A percentile compares a stretch with the other conserved stretches of the same genome.
Conservation (phyloP, 2,329 filamentous ascomycete genomes). For the Teratosphaeria viscida region DNA sequence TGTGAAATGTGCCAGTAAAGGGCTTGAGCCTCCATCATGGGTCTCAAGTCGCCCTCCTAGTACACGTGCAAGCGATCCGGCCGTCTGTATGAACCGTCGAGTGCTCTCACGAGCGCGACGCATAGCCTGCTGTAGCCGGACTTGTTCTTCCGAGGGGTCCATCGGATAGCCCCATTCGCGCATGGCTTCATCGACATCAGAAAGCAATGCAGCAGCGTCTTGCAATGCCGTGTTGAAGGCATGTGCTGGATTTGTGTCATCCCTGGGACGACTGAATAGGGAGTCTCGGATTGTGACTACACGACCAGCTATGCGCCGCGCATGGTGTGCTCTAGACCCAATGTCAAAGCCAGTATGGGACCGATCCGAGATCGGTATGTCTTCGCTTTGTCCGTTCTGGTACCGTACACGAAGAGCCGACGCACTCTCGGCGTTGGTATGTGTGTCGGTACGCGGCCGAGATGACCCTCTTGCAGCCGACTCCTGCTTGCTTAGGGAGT, state of each 20-base stretch:
- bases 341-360: conserved; percentile 26
- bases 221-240: conserved; percentile 22
- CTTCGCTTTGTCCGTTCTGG: conserved; percentile 49
- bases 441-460: conserved; percentile 36
- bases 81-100: conserved; percentile 52
- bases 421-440: conserved; percentile 24
- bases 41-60: conserved; percentile 45
- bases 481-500: conserved; percentile 21
- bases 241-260: conserved; percentile 16
- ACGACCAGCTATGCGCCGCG: conserved; percentile 46
- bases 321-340: conserved; percentile 41
- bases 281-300: conserved; percentile 42
- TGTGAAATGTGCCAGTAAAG: conserved; percentile 16
- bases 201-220: conserved; percentile 34
- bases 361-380: conserved; percentile 39
- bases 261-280: conserved; percentile 40
- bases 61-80: conserved; percentile 46
- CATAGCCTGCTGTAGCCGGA: conserved; percentile 45
- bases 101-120: conserved; percentile 46
- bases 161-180: conserved; percentile 48
- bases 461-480: conserved; percentile 34
- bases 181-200: conserved; percentile 47
- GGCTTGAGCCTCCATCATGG: conserved; percentile 8
- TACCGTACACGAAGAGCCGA: conserved; percentile 48
- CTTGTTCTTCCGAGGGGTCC: conserved; percentile 42